These are phyloP conservation scores for Pestalotiopsis sp. DNA, from an alignment of 2,329 filamentous ascomycete species.

Conservation along the genomic window DNA sequence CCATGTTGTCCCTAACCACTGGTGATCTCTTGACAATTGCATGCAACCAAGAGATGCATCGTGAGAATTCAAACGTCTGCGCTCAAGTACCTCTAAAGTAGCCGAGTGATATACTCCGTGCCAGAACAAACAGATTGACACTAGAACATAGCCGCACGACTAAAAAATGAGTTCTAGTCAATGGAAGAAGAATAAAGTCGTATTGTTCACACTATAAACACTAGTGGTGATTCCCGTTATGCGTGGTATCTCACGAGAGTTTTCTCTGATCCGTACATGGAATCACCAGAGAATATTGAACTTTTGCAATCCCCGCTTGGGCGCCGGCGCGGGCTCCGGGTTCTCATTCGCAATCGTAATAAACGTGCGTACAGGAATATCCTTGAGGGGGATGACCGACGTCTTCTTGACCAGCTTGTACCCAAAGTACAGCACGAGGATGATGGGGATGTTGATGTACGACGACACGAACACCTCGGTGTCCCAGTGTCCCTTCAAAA, in stretches of 20 bases:
- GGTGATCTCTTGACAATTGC: neutral
- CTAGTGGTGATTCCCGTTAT: no score
- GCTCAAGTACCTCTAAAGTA: no score
- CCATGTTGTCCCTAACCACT: neutral
- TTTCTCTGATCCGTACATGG: no score
- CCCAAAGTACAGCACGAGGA: constrained; percentile 20
- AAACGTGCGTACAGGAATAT: constrained; percentile 11
- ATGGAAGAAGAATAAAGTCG: no score
- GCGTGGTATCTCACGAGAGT: no score
- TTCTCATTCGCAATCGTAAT: constrained; percentile 14
- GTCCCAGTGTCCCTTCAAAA: constrained; percentile 36
- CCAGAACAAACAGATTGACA: no score
- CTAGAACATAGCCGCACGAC: no score
- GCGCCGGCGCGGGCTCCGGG: constrained; percentile 11
- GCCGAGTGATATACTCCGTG: no score
- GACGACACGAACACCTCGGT: constrained; percentile 29
- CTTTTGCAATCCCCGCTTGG: constrained; percentile 8
- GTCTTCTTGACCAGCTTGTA: constrained; percentile 17
- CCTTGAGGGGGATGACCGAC: constrained; percentile 10
- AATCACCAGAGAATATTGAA: constrained; percentile 12
- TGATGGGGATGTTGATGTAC: constrained; percentile 37
- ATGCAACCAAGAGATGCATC: neutral
- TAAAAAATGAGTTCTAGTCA: no score
- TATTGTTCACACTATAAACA: no score
- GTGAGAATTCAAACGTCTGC: no score